These are phyloP conservation scores for Astrephomene gubernaculifera DNA, from an alignment of 139 green algal genomes.

Conservation along the genomic window DNA sequence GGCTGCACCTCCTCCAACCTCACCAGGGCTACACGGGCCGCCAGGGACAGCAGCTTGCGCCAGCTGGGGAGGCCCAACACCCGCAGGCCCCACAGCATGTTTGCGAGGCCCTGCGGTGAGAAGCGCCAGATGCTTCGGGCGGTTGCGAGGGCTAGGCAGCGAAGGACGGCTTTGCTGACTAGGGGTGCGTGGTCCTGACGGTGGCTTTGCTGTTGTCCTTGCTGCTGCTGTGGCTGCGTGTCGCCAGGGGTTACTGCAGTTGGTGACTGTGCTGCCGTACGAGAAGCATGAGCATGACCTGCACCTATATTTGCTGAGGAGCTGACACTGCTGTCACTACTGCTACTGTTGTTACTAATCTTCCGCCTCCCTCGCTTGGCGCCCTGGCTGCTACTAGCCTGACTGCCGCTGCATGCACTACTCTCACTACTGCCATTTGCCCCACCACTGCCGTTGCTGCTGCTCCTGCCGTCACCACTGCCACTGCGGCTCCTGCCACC, in stretches of 20 bases:
- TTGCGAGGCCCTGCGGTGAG: constrained; percentile 31
- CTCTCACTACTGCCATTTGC: not conserved
- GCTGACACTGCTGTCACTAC: not conserved
- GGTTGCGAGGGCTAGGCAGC: not conserved
- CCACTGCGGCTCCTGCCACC: not conserved
- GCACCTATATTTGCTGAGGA: not conserved
- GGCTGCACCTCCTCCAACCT: constrained; percentile 47
- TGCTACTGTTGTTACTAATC: not conserved
- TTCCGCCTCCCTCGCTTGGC: too few relatives aligned
- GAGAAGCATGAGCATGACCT: not conserved
- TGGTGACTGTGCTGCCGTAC: not conserved
- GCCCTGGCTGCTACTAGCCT: too few relatives aligned
- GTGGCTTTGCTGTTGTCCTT: not conserved
- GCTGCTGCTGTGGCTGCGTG: too few relatives aligned
- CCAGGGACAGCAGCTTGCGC: constrained; percentile 25
- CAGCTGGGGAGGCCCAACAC: constrained; percentile 6
- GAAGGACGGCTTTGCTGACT: not conserved
- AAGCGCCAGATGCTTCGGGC: not conserved
- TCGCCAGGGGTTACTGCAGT: too few relatives aligned
- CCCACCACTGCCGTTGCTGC: not conserved
- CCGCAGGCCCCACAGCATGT: constrained; percentile 38
- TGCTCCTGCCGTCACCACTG: not conserved
- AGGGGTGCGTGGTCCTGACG: not conserved
- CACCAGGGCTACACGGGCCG: constrained; percentile 48
- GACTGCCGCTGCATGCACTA: too few relatives aligned